These are phyloP conservation scores for Striga hermonthica DNA, from an alignment of 305 asterid genomes.

Conservation along the genomic window DNA sequence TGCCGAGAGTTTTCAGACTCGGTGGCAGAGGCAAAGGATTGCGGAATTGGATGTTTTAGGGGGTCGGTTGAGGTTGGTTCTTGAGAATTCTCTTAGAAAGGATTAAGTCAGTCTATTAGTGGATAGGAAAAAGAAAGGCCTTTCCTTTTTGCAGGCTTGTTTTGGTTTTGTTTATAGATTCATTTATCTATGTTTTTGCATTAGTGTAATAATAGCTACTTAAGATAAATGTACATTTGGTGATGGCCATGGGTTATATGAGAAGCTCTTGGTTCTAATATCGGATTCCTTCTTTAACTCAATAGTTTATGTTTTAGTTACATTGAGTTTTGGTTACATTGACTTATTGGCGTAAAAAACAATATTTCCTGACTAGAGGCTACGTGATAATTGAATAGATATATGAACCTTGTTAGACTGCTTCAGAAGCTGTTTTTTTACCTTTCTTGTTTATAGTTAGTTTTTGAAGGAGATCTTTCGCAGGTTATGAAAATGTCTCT, in stretches of 20 bases:
- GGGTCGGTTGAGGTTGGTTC: constrained; percentile 64
- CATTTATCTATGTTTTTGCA: constrained; percentile 10
- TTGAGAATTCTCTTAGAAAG: constrained; percentile 53
- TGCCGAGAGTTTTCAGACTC: constrained; percentile 37
- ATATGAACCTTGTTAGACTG: too few species aligned
- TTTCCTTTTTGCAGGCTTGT: constrained; percentile 13
- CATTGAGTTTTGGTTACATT: not conserved
- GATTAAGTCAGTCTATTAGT: constrained; percentile 37
- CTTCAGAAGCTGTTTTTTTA: too few species aligned
- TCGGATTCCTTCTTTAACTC: not conserved
- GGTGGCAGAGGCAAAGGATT: constrained; percentile 69
- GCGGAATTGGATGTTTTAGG: constrained; percentile 67
- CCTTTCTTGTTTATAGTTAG: not conserved
- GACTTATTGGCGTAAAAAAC: not conserved
- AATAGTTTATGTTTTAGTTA: not conserved
- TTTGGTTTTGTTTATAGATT: constrained; percentile 27
- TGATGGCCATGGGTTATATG: constrained; percentile 25
- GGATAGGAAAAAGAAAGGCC: not conserved
- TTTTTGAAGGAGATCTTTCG: not conserved
- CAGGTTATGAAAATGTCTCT: not conserved
- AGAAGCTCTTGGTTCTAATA: not conserved
- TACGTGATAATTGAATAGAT: too few species aligned
- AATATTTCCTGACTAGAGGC: too few species aligned
- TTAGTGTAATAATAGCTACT: constrained; percentile 16
- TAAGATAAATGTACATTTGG: constrained; percentile 34